Percentiles rank a stretch among this genome's conserved stretches.
phyloP scores from a whole-genome alignment of 495 filamentous ascomycete genomes.

The Chaetomium cochliodes region DNA sequence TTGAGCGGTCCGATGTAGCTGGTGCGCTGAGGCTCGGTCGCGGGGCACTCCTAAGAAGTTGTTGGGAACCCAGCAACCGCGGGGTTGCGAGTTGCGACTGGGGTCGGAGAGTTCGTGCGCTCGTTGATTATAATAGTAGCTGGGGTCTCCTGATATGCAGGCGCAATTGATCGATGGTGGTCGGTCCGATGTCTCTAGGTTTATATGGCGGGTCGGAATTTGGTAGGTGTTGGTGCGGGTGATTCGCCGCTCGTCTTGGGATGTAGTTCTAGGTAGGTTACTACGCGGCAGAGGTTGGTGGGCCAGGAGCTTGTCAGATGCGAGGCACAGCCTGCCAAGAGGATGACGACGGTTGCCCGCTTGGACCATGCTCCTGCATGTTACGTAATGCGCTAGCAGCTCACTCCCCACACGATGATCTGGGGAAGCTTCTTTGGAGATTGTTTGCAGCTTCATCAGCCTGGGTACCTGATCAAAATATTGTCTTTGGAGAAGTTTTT shows the following conservation, averaged over 20 bases:
- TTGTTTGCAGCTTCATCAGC: not conserved
- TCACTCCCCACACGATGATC: not conserved
- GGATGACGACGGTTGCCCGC: slow-evolving; percentile 18
- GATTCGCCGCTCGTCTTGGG: slow-evolving; percentile 3
- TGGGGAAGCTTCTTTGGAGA: slow-evolving; percentile 4
- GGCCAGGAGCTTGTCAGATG: slow-evolving; percentile 11
- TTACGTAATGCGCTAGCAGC: slow-evolving; percentile 9
- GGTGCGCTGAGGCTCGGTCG: not conserved
- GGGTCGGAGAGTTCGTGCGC: not conserved
- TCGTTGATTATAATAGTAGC: not conserved
- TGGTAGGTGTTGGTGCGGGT: not conserved
- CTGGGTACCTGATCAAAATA: not conserved
- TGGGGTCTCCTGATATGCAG: not conserved
- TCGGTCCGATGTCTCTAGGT: not conserved
- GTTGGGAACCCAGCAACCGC: slow-evolving; percentile 3
- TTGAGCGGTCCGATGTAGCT: not conserved
- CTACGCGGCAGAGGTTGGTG: slow-evolving; percentile 12
- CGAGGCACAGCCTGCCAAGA: slow-evolving; percentile 19
- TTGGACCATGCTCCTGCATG: not conserved
- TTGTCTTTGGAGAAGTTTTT: not conserved
- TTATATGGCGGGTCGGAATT: not conserved
- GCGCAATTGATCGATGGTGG: not conserved
- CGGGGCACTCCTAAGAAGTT: not conserved
- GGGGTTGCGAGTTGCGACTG: slow-evolving; percentile 11
- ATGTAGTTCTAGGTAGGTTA: not conserved